Conservation (phyloP, 805 yeast genomes). For the Sugiyamaella americana region DNA sequence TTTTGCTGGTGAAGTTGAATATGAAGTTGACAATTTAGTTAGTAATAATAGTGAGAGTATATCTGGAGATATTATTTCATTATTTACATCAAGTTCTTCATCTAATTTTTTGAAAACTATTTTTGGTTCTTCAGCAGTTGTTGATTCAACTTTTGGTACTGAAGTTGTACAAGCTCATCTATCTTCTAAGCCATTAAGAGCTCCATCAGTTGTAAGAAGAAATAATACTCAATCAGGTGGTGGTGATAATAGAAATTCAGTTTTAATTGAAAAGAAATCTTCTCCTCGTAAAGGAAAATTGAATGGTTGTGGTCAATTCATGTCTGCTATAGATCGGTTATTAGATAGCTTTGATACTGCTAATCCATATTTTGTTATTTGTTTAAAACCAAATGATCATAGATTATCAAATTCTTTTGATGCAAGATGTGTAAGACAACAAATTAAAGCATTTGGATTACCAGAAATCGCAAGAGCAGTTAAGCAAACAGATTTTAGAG, state of each 20-base stretch:
- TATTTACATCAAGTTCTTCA: slow-evolving; percentile 35
- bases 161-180: slow-evolving; percentile 36
- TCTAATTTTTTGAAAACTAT: slow-evolving; percentile 33
- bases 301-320: slow-evolving; percentile 32
- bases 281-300: slow-evolving; percentile 1
- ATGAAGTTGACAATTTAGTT: slow-evolving; percentile 45
- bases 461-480: slow-evolving; percentile 37
- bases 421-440: slow-evolving; percentile 39
- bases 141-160: slow-evolving; percentile 30
- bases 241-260: slow-evolving; percentile 1
- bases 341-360: slow-evolving; percentile 35
- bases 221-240: slow-evolving; percentile 5
- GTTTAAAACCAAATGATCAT: slow-evolving; percentile 39
- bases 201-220: slow-evolving; percentile 32
- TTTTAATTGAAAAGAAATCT: slow-evolving; percentile 10
- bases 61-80: slow-evolving; percentile 36
- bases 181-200: slow-evolving; percentile 36
- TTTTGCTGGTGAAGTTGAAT: slow-evolving; percentile 55
- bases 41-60: slow-evolving; percentile 48
- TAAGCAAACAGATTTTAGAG: slow-evolving; percentile 33
- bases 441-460: slow-evolving; percentile 36
- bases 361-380: slow-evolving; percentile 37
- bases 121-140: slow-evolving; percentile 33
- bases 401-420: slow-evolving; percentile 34
- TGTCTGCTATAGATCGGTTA: slow-evolving; percentile 31